These are phyloP conservation scores for Clohesyomyces aquaticus DNA, from an alignment of 495 filamentous ascomycete genomes.

Conservation along the genomic window DNA sequence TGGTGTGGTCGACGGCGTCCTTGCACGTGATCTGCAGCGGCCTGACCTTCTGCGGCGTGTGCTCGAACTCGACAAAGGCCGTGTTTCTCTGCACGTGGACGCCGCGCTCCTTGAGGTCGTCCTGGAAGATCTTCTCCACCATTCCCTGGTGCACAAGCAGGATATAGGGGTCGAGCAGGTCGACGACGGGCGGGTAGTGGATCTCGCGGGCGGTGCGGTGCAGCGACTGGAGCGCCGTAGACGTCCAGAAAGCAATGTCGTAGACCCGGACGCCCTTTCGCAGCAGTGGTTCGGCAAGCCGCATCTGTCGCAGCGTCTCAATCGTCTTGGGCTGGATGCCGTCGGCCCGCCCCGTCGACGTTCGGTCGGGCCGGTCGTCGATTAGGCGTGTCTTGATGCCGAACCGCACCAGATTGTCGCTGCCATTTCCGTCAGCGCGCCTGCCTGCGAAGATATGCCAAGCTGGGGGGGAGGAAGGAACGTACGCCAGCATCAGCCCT, in stretches of 20 bases:
- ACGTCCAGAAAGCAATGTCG: conserved; percentile 77
- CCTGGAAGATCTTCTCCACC: conserved; percentile 68
- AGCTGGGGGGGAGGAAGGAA: conserved; percentile 11
- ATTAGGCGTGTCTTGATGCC: conserved; percentile 72
- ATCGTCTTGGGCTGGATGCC: conserved; percentile 79
- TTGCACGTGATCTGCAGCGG: conserved; percentile 29
- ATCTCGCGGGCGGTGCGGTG: conserved; percentile 68
- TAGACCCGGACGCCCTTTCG: conserved; percentile 67
- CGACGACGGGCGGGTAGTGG: conserved; percentile 72
- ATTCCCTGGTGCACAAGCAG: conserved; percentile 76
- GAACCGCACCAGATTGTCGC: conserved; percentile 66
- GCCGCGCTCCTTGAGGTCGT: conserved; percentile 64
- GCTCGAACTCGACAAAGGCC: conserved; percentile 45
- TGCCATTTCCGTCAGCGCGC: conserved; percentile 32
- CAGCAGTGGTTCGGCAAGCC: conserved; percentile 65
- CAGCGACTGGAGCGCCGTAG: conserved; percentile 57
- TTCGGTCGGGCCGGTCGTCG: conserved; percentile 70
- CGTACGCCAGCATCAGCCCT: conserved; percentile 70
- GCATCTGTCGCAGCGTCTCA: conserved; percentile 71
- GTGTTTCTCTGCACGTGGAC: conserved; percentile 60
- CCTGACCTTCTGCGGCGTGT: conserved; percentile 21
- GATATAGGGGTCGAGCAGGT: conserved; percentile 71
- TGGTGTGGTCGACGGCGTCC: conserved; percentile 1
- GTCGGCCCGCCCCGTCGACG: conserved; percentile 74
- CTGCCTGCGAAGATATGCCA: neutral